Evolutionary conservation across 2,329 filamentous ascomycete species (phyloP), one percentile per base, ranked within the genome.

Genomic region (Canariomyces notabilis): DNA sequence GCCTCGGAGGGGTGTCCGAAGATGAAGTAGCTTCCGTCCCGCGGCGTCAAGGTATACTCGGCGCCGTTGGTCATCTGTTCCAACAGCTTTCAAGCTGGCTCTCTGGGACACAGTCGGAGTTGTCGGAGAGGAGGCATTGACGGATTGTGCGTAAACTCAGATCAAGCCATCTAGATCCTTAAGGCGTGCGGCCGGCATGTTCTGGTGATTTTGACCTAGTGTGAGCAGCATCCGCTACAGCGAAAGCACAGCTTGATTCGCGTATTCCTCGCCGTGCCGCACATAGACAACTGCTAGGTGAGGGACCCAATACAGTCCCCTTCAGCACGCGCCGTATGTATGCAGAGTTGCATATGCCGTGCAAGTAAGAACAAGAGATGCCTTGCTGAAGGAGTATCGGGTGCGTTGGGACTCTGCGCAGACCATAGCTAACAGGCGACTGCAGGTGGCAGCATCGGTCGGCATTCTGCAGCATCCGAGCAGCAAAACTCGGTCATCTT

Each of bases 241-340:
- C 19, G 34, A 26, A 38, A 37, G 44, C 48, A 50, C 39, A 31
- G n/a, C n/a, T n/a, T n/a, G n/a, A n/a, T n/a, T n/a, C n/a, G n/a
- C n/a, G n/a, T n/a, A n/a, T 40, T 41, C 29, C 40, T 44, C 45
- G 33, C 42, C 34, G 51, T 49, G 51, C 51, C 48, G 49, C 48
- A 39, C 26, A 16, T 29, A 33, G 43, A 38, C 51, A 33, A 46
- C 6, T 40, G 38, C n/a, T n/a, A n/a, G 23, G 18, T 29, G 36
- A 19, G 35, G 37, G 35, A 12, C n/a, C 22, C n/a, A n/a, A 34
- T 23, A 19, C 20, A 15, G 36, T n/a, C 12, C 38, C 31, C 42
- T 42, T 23, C 39, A 39, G 21, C 32, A 44, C 39, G 45, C 33
- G 42, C 37, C 35, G 8, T 8, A 15, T 38, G 29, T 22, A 12